Base-by-base conservation (phyloP, 106 monocot genomes). In the Vanilla planifolia region DNA sequence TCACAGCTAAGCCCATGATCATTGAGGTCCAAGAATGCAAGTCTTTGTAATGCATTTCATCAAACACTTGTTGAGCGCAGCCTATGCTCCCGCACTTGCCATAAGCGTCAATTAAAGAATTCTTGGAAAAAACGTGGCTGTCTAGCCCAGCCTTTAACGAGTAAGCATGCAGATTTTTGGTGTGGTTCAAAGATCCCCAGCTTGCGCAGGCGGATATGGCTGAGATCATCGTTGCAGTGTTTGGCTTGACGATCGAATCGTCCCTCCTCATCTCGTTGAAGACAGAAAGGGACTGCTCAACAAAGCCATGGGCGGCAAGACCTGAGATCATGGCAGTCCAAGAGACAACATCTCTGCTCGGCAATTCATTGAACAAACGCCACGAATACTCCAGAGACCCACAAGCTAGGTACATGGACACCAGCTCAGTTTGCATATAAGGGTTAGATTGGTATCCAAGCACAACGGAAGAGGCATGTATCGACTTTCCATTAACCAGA, bases 71-170 rank as follows among this genome's bases (percentile, higher is more conserved):
- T 20, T 14, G 7, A 11, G 76, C 70, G 26, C 30, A 48, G 22
- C 1, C 30, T 19, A 82, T 35, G 51, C 71, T 64, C 3, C 90
- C 90, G 33, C 79, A 85, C 39, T 90, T 90, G 0, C 62, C 67
- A 56, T 85, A 90, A 11, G 46, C 44, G 72, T 82, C 79, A 3
- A 90, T 72, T 42, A 90, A 28, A 7, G 90, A 73, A 57, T 85
- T 85, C n/a, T 37, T 21, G 42, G 85, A 48, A 35, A 77, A 76
- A 19, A 74, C 29, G 27, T 77, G 59, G 2, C 21, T 35, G 4
- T 48, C 60, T n/a, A 79, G 69, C 2, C 79, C 85, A 39, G 41
- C 29, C 59, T 85, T 90, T 73, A 70, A 62, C 11, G 62, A 8
- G 47, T 71, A 74, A 3, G 65, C 57, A 60, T 90, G 90, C 36